Evolutionary conservation across 257 asterid genomes (phyloP), one percentile per base, ranked within the genome.

Genomic region (Nicotiana sylvestris): DNA sequence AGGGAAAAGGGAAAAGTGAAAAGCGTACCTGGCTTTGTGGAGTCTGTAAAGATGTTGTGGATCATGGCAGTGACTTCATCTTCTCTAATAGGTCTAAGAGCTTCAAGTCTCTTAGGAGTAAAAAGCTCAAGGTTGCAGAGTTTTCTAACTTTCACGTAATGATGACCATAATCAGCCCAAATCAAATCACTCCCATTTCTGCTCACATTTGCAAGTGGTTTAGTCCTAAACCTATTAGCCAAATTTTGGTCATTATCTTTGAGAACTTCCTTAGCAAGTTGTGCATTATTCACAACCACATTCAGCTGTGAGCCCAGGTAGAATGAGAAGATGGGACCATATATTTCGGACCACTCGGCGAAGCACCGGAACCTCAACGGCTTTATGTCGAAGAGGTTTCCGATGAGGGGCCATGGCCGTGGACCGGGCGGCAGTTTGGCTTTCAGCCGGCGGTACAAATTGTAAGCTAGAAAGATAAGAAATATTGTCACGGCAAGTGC

Each of bases 101-200:
- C 78, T 46, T 72, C 78, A 72, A 72, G 16, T 72, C 78, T 72
- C 60, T 72, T 72, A 0, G 21, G 2, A 72, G 78, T 72, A 46
- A 46, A 72, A 46, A 72, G 78, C 29, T 72, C 78, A 46, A 72
- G 78, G 51, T 72, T 72, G 4, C 78, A 72, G 49, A 72, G 1
- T 72, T 72, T 72, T 46, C 78, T 72, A 33, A 72, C 78, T 72
- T 72, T 72, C 7, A 72, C 78, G 15, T 72, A 72, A 21, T 72
- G 78, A 72, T 43, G 60, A 11, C 78, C 78, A 72, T 72, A 72
- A 72, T 72, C 60, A 72, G 78, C 78, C 78, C 78, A 72, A 25
- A 72, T 72, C 0, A 72, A 72, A 72, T 72, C 78, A 72, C 78
- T 72, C 37, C 78, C 78, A 72, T 72, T 72, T 72, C 37, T 46